Percentiles rank a stretch among this genome's conserved stretches.
Evolutionary conservation across 257 asterid species (phyloP).

Genomic region (Fraxinus excelsior): DNA sequence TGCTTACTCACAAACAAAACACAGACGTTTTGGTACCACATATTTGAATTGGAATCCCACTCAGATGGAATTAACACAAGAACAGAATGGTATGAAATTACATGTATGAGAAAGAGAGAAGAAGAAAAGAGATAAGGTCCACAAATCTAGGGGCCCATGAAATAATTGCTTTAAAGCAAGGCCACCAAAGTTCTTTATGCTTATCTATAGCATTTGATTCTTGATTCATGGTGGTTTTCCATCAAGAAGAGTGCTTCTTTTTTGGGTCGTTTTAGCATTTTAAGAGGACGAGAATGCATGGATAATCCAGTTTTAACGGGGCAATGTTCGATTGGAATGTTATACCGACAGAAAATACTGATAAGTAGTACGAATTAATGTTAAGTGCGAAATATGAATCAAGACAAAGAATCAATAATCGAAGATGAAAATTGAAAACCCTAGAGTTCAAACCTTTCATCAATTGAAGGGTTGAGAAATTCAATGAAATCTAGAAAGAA

Average conservation of each 20-base stretch:
- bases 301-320: no score
- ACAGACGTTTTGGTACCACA: not conserved
- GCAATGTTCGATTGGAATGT: no score
- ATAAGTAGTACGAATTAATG: no score
- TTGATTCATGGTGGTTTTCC: conserved; percentile 19
- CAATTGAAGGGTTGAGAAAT: not conserved
- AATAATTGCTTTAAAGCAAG: conserved; percentile 16
- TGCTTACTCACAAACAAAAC: no score
- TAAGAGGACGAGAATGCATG: not conserved
- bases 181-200: conserved; percentile 16
- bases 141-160: conserved; percentile 24
- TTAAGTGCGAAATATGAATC: no score
- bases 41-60: conserved; percentile 1
- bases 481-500: not conserved
- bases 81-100: not conserved
- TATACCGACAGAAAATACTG: no score
- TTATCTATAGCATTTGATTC: conserved; percentile 24
- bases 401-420: not conserved
- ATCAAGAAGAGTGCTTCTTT: not conserved
- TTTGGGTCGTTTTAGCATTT: not conserved
- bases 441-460: not conserved
- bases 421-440: not conserved
- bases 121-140: conserved; percentile 1
- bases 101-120: not conserved
- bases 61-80: not conserved